These are phyloP conservation scores for Ascoidea rubescens DNA, from an alignment of 805 yeast genomes.

Conservation along the genomic window DNA sequence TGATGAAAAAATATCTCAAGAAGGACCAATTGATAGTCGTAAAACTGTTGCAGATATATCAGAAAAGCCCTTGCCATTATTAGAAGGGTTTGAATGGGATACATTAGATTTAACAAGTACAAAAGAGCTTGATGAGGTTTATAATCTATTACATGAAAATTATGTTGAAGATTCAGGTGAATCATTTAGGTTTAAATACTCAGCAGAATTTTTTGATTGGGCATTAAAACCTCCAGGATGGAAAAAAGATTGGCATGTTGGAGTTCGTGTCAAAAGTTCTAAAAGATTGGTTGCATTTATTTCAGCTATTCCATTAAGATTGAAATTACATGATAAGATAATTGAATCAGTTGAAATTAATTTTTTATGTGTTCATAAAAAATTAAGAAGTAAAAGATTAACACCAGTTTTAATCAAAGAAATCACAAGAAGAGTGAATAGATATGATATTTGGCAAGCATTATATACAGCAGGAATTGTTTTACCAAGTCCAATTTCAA, in stretches of 20 bases:
- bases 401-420: conserved; percentile 92
- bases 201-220: conserved; percentile 77
- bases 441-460: conserved; percentile 85
- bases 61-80: conserved; percentile 52
- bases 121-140: conserved; percentile 52
- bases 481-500: conserved; percentile 83
- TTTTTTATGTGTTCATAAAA: conserved; percentile 88
- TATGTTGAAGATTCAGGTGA: conserved; percentile 94
- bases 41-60: conserved; percentile 67
- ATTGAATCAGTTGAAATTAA: conserved; percentile 77
- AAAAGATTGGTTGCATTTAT: conserved; percentile 83
- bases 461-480: conserved; percentile 86
- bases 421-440: conserved; percentile 84
- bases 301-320: conserved; percentile 70
- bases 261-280: conserved; percentile 72
- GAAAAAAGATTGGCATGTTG: conserved; percentile 79
- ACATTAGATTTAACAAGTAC: conserved; percentile 50
- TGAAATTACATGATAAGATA: conserved; percentile 41
- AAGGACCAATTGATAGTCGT: conserved; percentile 66
- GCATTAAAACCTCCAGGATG: conserved; percentile 92
- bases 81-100: conserved; percentile 81
- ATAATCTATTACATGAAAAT: conserved; percentile 68
- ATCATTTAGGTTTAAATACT: conserved; percentile 81
- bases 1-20: conserved; percentile 49
- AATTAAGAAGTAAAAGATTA: conserved; percentile 81